Conservation (phyloP, 306 rosid genomes). For the Echinosophora koreensis region DNA sequence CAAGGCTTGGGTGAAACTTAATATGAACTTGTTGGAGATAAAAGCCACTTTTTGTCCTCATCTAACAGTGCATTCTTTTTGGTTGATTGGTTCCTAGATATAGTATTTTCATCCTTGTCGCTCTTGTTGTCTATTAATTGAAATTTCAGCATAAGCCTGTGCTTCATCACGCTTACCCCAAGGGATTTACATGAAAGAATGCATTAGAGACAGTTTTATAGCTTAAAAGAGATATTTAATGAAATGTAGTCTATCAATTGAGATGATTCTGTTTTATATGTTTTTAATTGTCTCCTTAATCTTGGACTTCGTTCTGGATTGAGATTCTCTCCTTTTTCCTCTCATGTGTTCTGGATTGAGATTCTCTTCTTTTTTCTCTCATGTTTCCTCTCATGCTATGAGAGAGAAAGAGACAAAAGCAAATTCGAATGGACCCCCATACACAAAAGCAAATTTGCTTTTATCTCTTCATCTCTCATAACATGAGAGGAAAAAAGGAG, state of each 20-base stretch:
- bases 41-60: neutral
- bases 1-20: neutral
- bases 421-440: no score
- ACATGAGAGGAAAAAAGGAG: no score
- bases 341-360: no score
- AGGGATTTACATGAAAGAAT: constrained; percentile 5
- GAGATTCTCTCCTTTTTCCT: no score
- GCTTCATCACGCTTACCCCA: constrained; percentile 8
- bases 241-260: constrained; percentile 12
- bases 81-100: neutral
- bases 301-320: neutral
- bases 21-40: constrained; percentile 5
- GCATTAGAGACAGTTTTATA: constrained; percentile 13
- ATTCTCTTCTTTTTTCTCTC: no score
- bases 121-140: constrained; percentile 7
- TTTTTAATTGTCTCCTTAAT: constrained; percentile 17
- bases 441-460: no score
- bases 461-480: no score
- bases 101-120: constrained; percentile 2
- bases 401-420: no score
- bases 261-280: constrained; percentile 13
- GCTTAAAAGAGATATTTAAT: constrained; percentile 26
- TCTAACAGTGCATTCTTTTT: neutral
- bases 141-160: constrained; percentile 3
- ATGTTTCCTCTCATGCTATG: no score